Evolutionary conservation across 345 rosid species (phyloP), one percentile per base, ranked within the genome.

Genomic region (Cardamine chenopodiifolia): DNA sequence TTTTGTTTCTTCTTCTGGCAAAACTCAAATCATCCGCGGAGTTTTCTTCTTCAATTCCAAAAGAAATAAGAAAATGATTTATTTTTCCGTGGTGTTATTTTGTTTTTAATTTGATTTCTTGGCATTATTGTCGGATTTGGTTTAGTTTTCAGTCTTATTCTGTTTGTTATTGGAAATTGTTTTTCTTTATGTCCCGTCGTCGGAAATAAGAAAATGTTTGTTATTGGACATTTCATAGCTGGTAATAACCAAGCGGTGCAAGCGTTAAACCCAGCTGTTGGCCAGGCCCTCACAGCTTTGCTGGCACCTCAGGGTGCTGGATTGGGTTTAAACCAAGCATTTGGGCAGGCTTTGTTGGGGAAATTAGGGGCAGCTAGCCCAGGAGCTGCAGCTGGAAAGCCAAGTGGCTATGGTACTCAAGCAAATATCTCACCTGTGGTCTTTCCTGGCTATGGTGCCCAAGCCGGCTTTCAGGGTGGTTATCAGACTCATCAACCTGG

Each of bases 231-330:
- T 70, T 76, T 87, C 78, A 80, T 89, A 86, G 84, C 84, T 4
- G 89, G 90, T 3, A 78, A 79, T 8, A 79, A 86, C 70, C 83
- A 81, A 53, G 82, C 84, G 15, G 74, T 79, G 0, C 92, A 84
- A 32, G 86, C 81, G 28, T 54, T 93, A 57, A 88, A 87, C 82
- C 98, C 98, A 0, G 90, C 89, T 0, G 83, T 94, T 54, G 98
- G 97, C 5, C 98, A 93, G 69, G 97, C 98, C 1, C 68, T 94
- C 67, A 88, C 98, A 0, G 95, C 97, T 2, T 80, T 94, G 76
- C 76, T 94, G 66, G 87, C 94, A 2, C 47, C 89, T 34, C 97
- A 87, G 63, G 91, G 97, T 71, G 87, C 91, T 83, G 97, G 93
- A 14, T 82, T 94, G 77, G 96, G 91, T 35, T 71, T 87, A 8